Conservation (phyloP, 306 rosid species). For the Inga oerstediana region DNA sequence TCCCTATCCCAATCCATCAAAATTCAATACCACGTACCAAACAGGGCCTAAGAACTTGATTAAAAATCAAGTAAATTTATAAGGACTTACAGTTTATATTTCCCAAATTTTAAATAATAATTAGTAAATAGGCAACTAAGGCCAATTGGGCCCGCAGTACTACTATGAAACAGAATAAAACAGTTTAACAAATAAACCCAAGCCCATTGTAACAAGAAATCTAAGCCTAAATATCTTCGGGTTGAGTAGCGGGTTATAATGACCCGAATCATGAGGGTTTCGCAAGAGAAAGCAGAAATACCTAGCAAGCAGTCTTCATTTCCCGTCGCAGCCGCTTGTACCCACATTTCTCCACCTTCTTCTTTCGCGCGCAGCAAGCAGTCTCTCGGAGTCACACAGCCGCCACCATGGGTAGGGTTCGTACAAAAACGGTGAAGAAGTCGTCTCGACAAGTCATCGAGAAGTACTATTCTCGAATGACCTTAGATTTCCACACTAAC, state of each 20-base stretch:
- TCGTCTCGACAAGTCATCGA: conserved; percentile 73
- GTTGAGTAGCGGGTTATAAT: background rate
- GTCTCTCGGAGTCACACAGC: background rate
- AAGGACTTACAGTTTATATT: no score
- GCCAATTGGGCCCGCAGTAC: background rate
- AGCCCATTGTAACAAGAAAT: background rate
- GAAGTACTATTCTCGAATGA: conserved; percentile 63
- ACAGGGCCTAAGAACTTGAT: no score
- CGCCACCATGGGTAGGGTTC: conserved; percentile 59
- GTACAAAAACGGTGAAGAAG: conserved; percentile 73
- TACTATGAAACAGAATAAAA: background rate
- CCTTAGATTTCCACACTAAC: conserved; percentile 67
- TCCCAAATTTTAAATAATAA: no score
- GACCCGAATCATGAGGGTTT: background rate
- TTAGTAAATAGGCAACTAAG: no score
- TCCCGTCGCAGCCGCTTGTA: background rate
- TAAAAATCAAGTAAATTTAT: no score
- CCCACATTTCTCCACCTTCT: background rate
- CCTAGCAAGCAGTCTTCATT: background rate
- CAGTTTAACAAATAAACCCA: background rate
- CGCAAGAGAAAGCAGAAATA: background rate
- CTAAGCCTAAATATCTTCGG: background rate
- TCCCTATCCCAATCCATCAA: no score
- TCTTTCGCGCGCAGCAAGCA: background rate
- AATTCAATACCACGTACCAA: no score